phyloP scores from a whole-genome alignment of 345 rosid species.

The Citrus reticulata region DNA sequence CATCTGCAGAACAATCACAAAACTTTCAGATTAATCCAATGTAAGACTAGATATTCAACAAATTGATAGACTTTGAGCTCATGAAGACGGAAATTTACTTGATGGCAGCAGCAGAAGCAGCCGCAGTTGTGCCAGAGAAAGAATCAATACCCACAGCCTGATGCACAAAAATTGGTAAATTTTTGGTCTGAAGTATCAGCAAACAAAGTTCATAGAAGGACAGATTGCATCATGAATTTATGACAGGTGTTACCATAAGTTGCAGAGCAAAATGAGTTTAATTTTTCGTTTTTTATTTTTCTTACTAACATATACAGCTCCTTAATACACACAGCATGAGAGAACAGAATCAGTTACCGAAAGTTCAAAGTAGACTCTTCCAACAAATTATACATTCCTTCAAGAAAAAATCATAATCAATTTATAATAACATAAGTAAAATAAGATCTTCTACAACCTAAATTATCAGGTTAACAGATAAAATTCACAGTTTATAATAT shows the following conservation, averaged over 20 bases:
- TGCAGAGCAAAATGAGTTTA: no score
- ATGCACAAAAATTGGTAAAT: conserved; percentile 13
- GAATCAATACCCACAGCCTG: conserved; percentile 97
- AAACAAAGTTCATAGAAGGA: not conserved
- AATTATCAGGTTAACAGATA: not conserved
- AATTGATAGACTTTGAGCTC: not conserved
- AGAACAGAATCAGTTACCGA: not conserved
- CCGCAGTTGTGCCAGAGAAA: conserved; percentile 76
- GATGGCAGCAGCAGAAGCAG: conserved; percentile 96
- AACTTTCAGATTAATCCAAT: conserved; percentile 17
- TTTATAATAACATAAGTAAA: not conserved
- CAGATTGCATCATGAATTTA: not conserved
- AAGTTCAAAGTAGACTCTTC: not conserved
- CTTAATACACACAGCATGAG: not conserved
- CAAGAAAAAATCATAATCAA: no score
- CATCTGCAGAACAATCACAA: conserved; percentile 60
- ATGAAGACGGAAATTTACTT: conserved; percentile 40
- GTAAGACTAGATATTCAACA: conserved; percentile 6
- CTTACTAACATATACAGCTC: not conserved
- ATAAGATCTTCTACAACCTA: not conserved
- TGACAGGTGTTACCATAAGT: not conserved
- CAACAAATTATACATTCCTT: not conserved
- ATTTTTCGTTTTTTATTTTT: no score
- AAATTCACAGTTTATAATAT: not conserved
- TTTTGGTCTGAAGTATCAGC: not conserved